Evolutionary conservation across 305 asterid species (phyloP), one percentile per base, ranked within the genome.

Genomic region (Fraxinus nigra): DNA sequence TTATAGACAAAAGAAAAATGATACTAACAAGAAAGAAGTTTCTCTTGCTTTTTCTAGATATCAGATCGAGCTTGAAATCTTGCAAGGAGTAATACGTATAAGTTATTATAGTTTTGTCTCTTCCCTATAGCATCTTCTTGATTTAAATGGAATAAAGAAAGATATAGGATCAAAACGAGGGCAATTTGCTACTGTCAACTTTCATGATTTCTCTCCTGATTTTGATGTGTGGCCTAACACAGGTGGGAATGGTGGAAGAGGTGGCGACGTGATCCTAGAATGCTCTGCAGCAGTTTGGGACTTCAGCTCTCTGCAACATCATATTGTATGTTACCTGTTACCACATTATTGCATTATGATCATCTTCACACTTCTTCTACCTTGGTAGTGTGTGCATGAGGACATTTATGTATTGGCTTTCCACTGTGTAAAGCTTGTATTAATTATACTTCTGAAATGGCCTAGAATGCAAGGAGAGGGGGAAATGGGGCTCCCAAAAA

Each of bases 171-270:
- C 46, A 72, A 69, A 20, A 56, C 16, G 59, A 75, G 18, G 18
- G 40, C 82, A 67, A 84, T 82, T 79, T 82, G 72, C 79, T 63
- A 30, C 26, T n/a, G 22, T 65, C 0, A 6, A 48, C 80, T 32
- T 14, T 69, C 28, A 69, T 77, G 59, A 37, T 78, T 84, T 40
- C 83, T 35, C 82, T 73, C 18, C 70, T 80, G 78, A 46, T 56
- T 82, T 83, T 78, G 80, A 16, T 77, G 26, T 40, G 56, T 67
- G 72, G 77, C 77, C 10, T 51, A 74, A 78, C 90, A 88, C 87
- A 96, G 98, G 99, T 82, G 98, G 97, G 72, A 91, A 90, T 88
- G 99, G 99, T 80, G 99, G 99, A 79, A 86, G 90, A 89, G 98
- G 99, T 59, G 99, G 99, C 78, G 95, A 96, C 30, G 98, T 96